These are phyloP conservation scores for Claviceps sp. DNA, from an alignment of 2,329 filamentous ascomycete species.

Conservation along the genomic window DNA sequence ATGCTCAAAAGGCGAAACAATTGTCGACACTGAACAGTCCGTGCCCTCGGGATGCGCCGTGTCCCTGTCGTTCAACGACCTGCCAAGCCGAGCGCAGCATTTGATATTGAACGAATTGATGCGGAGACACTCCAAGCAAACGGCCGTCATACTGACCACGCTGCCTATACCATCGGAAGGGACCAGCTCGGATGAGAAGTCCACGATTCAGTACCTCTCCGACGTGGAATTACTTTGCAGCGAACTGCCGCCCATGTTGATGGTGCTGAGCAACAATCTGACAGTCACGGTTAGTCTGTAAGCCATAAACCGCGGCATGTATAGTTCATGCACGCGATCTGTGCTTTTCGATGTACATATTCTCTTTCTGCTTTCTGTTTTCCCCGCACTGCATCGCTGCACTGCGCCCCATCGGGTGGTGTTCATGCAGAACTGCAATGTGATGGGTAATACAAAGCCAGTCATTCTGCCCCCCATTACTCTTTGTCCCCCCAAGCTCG, in stretches of 20 bases:
- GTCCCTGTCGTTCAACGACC: slow-evolving; percentile 71
- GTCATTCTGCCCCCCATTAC: background rate
- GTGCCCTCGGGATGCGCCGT: slow-evolving; percentile 46
- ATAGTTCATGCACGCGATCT: background rate
- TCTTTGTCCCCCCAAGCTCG: background rate
- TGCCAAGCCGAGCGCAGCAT: slow-evolving; percentile 74
- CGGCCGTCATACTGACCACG: slow-evolving; percentile 72
- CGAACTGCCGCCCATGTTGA: slow-evolving; percentile 58
- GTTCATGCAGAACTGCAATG: background rate
- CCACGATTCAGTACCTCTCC: slow-evolving; percentile 60
- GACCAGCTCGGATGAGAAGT: slow-evolving; percentile 54
- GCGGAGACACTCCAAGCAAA: slow-evolving; percentile 49
- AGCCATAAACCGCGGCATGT: background rate
- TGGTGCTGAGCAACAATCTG: slow-evolving; percentile 82
- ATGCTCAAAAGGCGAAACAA: slow-evolving; percentile 7
- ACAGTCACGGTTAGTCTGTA: slow-evolving; percentile 68
- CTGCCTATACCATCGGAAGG: slow-evolving; percentile 69
- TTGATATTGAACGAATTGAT: slow-evolving; percentile 80
- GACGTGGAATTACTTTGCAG: slow-evolving; percentile 69
- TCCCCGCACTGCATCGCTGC: background rate
- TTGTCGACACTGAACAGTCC: slow-evolving; percentile 24
- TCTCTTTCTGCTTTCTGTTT: background rate
- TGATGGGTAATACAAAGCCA: background rate
- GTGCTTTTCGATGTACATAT: background rate
- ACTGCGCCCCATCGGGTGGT: background rate